Percentiles rank a stretch among this genome's conserved stretches.
These are phyloP conservation scores for Gracilaria domingensis DNA, from an alignment of 23 red algal species.

Conservation along the genomic window DNA sequence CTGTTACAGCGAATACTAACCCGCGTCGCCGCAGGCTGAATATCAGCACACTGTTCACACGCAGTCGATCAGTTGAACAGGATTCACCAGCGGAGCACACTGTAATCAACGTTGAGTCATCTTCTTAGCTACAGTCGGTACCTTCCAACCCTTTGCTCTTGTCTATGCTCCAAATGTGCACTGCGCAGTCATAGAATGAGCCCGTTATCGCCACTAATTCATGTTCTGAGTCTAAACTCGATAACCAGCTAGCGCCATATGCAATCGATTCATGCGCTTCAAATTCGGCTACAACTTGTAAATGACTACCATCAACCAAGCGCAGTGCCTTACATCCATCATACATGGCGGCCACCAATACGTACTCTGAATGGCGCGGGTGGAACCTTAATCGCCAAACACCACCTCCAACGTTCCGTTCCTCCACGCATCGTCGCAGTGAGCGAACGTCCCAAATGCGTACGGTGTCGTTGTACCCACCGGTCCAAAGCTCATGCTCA, in stretches of 20 bases:
- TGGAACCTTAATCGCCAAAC: constrained; percentile 63
- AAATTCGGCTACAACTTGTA: constrained; percentile 34
- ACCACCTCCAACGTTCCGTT: constrained; percentile 50
- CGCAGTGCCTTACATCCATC: constrained; percentile 66
- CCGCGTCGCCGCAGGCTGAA: neutral
- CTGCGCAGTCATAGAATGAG: constrained; percentile 55
- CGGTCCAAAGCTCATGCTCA: constrained; percentile 51
- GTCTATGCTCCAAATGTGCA: constrained; percentile 51
- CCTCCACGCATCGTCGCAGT: constrained; percentile 36
- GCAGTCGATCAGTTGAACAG: neutral
- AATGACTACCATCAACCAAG: neutral
- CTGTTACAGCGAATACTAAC: neutral
- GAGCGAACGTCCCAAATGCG: constrained; percentile 62
- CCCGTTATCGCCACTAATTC: constrained; percentile 45
- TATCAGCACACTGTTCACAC: neutral
- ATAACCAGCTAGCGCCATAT: constrained; percentile 57
- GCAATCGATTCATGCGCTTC: constrained; percentile 49
- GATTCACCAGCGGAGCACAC: neutral
- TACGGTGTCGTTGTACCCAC: constrained; percentile 70
- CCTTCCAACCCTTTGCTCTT: neutral
- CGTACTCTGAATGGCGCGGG: neutral
- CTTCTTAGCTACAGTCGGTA: neutral
- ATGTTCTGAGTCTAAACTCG: constrained; percentile 22
- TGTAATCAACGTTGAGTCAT: constrained; percentile 13
- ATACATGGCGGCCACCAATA: constrained; percentile 69